Evolutionary conservation across 352 stramenopile genomes (phyloP).

Genomic region (Blastocystis sp.): DNA sequence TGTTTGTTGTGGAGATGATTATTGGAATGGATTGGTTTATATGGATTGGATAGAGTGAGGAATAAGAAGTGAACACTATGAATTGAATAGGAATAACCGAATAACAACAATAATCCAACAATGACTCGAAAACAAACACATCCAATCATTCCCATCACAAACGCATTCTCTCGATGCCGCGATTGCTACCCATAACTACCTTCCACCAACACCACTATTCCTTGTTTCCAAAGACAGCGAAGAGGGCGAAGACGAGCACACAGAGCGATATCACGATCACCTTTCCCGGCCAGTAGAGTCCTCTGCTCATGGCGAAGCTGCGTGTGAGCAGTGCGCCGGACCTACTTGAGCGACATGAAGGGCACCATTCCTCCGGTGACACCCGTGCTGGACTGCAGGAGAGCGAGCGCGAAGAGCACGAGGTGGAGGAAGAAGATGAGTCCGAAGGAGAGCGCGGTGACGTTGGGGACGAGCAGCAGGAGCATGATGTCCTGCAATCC

Average conservation of each 20-base stretch:
- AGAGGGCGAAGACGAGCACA: background rate
- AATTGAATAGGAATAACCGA: no score
- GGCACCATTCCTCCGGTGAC: slow-evolving; percentile 2
- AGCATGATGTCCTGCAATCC: slow-evolving; percentile 38
- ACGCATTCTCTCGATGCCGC: background rate
- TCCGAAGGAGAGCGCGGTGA: background rate
- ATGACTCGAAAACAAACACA: background rate
- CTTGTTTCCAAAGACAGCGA: background rate
- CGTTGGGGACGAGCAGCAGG: background rate
- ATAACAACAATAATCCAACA: no score
- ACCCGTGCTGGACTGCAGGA: background rate
- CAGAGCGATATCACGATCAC: background rate
- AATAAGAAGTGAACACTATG: no score
- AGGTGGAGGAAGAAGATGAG: background rate
- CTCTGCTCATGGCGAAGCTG: background rate
- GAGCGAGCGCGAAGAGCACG: background rate
- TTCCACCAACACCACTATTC: background rate
- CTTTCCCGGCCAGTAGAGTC: background rate
- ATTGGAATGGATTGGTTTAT: no score
- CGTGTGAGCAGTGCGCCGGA: background rate
- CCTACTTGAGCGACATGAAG: background rate
- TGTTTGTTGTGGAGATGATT: background rate
- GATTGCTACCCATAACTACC: background rate
- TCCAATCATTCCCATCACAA: background rate
- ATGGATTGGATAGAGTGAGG: no score